These are phyloP conservation scores for Juglanconis sp. DNA, from an alignment of 2,329 filamentous ascomycete genomes.

Conservation along the genomic window DNA sequence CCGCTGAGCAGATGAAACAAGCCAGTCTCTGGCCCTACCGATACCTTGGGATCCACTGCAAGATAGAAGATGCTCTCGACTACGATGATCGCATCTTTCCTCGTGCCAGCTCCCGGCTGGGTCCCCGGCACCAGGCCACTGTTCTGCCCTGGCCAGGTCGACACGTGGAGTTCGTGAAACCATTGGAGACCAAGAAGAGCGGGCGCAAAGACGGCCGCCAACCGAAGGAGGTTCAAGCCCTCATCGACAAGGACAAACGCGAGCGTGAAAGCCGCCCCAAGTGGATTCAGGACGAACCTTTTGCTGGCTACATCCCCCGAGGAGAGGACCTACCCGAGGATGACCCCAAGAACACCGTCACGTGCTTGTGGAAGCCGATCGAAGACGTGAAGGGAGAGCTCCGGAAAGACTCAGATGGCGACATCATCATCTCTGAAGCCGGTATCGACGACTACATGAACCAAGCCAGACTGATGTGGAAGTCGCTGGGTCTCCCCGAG, in stretches of 20 bases:
- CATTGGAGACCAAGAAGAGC: slow-evolving; percentile 78
- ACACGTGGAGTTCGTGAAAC: slow-evolving; percentile 86
- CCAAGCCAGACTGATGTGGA: slow-evolving; percentile 61
- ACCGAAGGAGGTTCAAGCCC: slow-evolving; percentile 75
- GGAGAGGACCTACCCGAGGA: slow-evolving; percentile 73
- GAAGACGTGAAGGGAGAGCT: slow-evolving; percentile 35
- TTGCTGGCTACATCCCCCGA: slow-evolving; percentile 72
- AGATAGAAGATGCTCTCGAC: slow-evolving; percentile 90
- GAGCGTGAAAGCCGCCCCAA: slow-evolving; percentile 80
- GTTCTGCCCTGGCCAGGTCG: slow-evolving; percentile 82
- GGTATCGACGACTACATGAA: slow-evolving; percentile 72
- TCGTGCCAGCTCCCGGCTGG: slow-evolving; percentile 86
- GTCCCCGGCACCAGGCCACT: slow-evolving; percentile 85
- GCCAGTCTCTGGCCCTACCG: slow-evolving; percentile 95
- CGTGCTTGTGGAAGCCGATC: slow-evolving; percentile 70
- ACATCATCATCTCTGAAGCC: slow-evolving; percentile 34
- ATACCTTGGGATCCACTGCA: slow-evolving; percentile 92
- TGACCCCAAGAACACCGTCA: slow-evolving; percentile 72
- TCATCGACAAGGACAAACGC: slow-evolving; percentile 76
- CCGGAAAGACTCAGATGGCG: slow-evolving; percentile 13
- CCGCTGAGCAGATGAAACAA: slow-evolving; percentile 84
- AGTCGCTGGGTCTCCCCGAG: slow-evolving; percentile 66
- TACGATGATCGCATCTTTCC: slow-evolving; percentile 98
- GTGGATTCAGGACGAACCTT: slow-evolving; percentile 89
- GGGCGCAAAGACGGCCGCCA: slow-evolving; percentile 75